Evolutionary conservation across 83 land plant genomes (phyloP).

Genomic region (Picea engelmannii): DNA sequence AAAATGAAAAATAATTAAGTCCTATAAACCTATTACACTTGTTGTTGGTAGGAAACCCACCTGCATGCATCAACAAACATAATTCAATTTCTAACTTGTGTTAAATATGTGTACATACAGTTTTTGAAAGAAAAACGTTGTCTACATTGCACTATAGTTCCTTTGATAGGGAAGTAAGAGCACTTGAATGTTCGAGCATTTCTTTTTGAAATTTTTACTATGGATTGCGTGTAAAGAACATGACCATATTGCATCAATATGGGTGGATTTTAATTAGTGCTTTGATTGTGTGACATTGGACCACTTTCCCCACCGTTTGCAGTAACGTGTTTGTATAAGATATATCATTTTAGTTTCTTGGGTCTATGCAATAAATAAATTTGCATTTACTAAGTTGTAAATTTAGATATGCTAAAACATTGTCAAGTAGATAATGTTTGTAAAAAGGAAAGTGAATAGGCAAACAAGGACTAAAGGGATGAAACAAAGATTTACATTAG

Average conservation of each 20-base stretch:
- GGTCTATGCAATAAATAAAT: too few relatives aligned
- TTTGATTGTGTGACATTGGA: slow-evolving; percentile 80
- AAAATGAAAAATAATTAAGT: neutral
- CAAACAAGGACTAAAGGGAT: too few relatives aligned
- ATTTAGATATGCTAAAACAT: too few relatives aligned
- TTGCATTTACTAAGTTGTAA: too few relatives aligned
- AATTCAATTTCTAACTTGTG: neutral
- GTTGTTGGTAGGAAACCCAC: neutral
- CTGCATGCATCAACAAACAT: neutral
- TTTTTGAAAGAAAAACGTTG: slow-evolving; percentile 57
- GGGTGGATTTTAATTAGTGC: slow-evolving; percentile 86
- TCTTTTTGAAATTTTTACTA: slow-evolving; percentile 78
- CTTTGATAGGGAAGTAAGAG: slow-evolving; percentile 83
- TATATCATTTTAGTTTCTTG: too few relatives aligned
- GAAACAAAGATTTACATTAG: too few relatives aligned
- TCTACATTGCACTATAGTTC: slow-evolving; percentile 47
- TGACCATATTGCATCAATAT: slow-evolving; percentile 92
- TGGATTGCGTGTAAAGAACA: slow-evolving; percentile 85
- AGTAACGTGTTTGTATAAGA: too few relatives aligned
- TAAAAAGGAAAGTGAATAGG: too few relatives aligned
- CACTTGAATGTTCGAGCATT: slow-evolving; percentile 81
- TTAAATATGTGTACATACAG: neutral
- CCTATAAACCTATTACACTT: neutral
- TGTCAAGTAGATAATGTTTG: too few relatives aligned
- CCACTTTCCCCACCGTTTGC: slow-evolving; percentile 11